phyloP scores from a whole-genome alignment of 371 early-diverging fungal species.

The Rhizopus stolonifer region DNA sequence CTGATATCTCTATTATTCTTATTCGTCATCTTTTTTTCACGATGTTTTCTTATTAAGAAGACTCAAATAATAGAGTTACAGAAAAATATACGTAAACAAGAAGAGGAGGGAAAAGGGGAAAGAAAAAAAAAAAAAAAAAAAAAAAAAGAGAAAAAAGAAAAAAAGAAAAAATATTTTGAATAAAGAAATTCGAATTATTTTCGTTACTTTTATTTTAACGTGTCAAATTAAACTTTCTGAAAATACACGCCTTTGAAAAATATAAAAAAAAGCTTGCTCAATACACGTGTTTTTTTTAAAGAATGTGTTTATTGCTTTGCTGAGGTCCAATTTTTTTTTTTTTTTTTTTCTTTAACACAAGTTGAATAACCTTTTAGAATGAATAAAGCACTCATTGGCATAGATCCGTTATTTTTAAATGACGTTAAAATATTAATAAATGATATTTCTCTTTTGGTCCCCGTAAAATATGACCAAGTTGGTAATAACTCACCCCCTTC shows the following conservation, averaged over 20 bases:
- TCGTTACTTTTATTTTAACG: background rate
- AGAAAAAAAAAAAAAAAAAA: background rate
- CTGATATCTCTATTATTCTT: conserved; percentile 35
- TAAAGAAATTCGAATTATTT: no score
- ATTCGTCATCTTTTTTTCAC: conserved; percentile 10
- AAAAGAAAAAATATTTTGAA: background rate
- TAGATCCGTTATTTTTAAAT: conserved; percentile 6
- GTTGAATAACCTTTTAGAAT: no score
- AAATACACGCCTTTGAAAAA: background rate
- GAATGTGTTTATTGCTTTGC: background rate
- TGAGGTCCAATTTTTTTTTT: background rate
- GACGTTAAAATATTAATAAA: conserved; percentile 10
- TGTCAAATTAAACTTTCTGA: background rate
- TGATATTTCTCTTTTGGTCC: background rate
- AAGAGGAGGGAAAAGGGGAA: background rate
- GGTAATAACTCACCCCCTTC: no score
- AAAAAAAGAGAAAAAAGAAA: background rate
- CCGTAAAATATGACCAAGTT: background rate
- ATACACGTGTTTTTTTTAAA: no score
- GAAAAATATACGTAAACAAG: background rate
- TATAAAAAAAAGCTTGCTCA: no score
- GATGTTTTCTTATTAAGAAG: no score
- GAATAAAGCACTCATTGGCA: background rate
- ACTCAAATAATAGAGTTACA: background rate
- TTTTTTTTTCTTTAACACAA: no score